A percentile compares a stretch with the other conserved stretches of the same genome.
Evolutionary conservation across 2,329 filamentous ascomycete genomes (phyloP).

Genomic region (Aspergillus sp.): DNA sequence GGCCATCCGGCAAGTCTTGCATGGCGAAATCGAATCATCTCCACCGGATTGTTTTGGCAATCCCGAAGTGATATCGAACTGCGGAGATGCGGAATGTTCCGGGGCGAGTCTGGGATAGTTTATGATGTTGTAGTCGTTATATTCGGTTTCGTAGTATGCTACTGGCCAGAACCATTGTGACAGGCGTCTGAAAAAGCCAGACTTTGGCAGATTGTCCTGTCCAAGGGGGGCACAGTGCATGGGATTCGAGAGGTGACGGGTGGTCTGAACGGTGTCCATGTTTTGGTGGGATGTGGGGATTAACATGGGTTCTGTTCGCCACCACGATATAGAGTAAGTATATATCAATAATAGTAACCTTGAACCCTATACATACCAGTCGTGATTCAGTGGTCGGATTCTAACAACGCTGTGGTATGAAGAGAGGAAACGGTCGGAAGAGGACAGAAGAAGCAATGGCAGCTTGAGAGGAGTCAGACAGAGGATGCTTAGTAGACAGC

Average conservation of each 20-base stretch:
- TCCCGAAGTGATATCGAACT: not conserved
- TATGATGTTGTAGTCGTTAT: not conserved
- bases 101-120: not conserved
- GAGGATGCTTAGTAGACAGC: no score
- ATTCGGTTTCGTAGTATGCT: not conserved
- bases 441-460: no score
- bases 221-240: not conserved
- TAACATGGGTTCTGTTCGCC: no score
- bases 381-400: not conserved
- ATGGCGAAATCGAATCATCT: constrained; percentile 6
- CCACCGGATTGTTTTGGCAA: not conserved
- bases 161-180: constrained; percentile 17
- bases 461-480: no score
- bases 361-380: not conserved
- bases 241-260: not conserved
- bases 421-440: no score
- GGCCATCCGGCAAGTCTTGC: constrained; percentile 25
- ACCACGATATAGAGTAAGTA: not conserved
- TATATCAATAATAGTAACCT: not conserved
- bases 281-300: not conserved
- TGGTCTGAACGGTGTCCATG: not conserved
- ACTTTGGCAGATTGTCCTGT: not conserved
- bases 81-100: not conserved
- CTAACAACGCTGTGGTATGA: not conserved
- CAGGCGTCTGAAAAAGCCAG: constrained; percentile 4